Conservation (phyloP, 1,284 basidiomycete species). For the Porodaedalea pini region DNA sequence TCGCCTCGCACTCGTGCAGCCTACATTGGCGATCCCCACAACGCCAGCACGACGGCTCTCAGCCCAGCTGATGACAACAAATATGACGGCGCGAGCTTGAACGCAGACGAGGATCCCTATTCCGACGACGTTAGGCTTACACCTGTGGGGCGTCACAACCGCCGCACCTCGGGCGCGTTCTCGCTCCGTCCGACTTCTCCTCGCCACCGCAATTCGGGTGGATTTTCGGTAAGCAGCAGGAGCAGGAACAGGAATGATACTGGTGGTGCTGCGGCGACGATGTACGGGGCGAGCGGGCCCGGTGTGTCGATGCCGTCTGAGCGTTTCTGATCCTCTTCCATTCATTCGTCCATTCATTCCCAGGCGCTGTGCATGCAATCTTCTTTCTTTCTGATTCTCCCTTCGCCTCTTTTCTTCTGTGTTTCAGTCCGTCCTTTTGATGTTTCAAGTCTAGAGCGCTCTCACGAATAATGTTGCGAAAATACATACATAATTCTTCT, state of each 20-base stretch:
- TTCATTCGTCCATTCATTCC: neutral
- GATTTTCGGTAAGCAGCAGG: too few species aligned
- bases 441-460: too few species aligned
- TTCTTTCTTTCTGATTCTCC: too few species aligned
- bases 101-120: conserved; percentile 6
- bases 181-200: too few species aligned
- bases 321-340: neutral
- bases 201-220: neutral
- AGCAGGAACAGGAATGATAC: too few species aligned
- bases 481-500: too few species aligned
- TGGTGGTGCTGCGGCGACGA: too few species aligned
- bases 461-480: too few species aligned
- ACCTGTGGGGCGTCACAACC: neutral
- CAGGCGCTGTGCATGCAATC: too few species aligned
- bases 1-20: neutral
- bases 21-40: neutral
- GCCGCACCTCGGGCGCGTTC: neutral
- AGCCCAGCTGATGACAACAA: neutral
- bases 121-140: conserved; percentile 11
- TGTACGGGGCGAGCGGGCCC: too few species aligned
- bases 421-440: too few species aligned
- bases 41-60: neutral
- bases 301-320: neutral
- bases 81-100: neutral
- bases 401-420: too few species aligned